These are phyloP conservation scores for Aspergillus melleus DNA, from an alignment of 2,329 filamentous ascomycete species.

Conservation along the genomic window DNA sequence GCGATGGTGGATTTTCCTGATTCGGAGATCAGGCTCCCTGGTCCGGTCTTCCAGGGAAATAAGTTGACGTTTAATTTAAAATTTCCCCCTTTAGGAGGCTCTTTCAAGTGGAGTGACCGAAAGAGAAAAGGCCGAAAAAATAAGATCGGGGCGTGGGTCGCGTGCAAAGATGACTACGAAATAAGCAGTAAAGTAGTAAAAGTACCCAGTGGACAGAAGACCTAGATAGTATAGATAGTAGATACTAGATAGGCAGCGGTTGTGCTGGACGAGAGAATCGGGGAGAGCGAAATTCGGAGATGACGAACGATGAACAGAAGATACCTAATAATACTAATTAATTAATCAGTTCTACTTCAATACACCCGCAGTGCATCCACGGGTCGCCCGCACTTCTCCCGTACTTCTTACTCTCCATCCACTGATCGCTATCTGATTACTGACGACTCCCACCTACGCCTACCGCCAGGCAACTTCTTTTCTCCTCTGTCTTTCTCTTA, in stretches of 20 bases:
- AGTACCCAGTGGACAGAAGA: neutral
- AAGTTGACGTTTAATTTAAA: neutral
- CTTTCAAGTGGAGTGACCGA: slow-evolving; percentile 3
- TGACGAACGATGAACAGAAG: no score
- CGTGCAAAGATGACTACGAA: slow-evolving; percentile 1
- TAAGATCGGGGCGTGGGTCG: slow-evolving; percentile 1
- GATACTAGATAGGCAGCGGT: no score
- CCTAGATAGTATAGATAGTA: no score
- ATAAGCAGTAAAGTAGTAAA: no score
- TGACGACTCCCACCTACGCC: no score
- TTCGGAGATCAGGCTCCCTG: neutral
- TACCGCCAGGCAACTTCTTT: neutral
- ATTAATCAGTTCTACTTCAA: no score
- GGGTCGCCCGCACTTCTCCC: neutral
- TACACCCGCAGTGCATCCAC: neutral
- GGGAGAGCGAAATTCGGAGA: no score
- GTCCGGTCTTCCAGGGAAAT: neutral
- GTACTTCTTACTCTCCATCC: neutral
- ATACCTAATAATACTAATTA: no score
- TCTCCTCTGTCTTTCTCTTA: neutral
- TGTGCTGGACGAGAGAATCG: no score
- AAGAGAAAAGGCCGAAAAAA: neutral
- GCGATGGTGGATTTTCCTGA: neutral
- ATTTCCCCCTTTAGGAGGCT: neutral
- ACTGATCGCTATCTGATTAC: neutral